These are phyloP conservation scores for Xylaria scruposa DNA, from an alignment of 495 filamentous ascomycete genomes.

Conservation along the genomic window DNA sequence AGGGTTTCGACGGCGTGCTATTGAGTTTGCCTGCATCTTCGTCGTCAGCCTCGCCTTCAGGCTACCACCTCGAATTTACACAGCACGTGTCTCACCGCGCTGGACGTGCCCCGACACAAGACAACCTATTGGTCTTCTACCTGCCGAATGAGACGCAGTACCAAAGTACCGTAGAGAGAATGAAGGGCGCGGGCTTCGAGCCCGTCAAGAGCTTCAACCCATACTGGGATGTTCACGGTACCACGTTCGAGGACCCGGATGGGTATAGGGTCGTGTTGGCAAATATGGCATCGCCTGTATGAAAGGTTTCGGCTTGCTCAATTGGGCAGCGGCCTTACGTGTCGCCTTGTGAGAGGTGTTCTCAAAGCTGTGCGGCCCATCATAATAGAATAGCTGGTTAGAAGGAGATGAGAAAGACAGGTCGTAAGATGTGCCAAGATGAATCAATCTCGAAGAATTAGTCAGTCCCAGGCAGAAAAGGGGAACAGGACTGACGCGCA, in stretches of 20 bases:
- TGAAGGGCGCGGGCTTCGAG: conserved; percentile 34
- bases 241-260: conserved; percentile 46
- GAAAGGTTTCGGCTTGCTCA: not conserved
- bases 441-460: not conserved
- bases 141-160: conserved; percentile 33
- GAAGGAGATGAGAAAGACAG: not conserved
- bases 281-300: conserved; percentile 37
- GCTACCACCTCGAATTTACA: conserved; percentile 48
- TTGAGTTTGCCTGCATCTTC: conserved; percentile 20
- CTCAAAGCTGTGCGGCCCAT: not conserved
- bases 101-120: conserved; percentile 42
- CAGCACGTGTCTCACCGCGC: conserved; percentile 31
- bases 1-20: conserved; percentile 44
- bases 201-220: conserved; percentile 42
- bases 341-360: not conserved
- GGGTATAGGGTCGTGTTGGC: conserved; percentile 46
- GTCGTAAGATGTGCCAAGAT: not conserved
- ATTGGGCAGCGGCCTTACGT: not conserved
- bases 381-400: not conserved
- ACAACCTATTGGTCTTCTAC: conserved; percentile 47
- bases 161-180: conserved; percentile 33
- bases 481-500: not conserved
- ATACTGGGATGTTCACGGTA: conserved; percentile 44
- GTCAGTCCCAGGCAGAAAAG: not conserved
- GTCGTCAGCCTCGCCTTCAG: conserved; percentile 3